Evolutionary conservation across 2,329 filamentous ascomycete species (phyloP), one percentile per base, ranked within the genome.

Genomic region (Fusarium clavum): DNA sequence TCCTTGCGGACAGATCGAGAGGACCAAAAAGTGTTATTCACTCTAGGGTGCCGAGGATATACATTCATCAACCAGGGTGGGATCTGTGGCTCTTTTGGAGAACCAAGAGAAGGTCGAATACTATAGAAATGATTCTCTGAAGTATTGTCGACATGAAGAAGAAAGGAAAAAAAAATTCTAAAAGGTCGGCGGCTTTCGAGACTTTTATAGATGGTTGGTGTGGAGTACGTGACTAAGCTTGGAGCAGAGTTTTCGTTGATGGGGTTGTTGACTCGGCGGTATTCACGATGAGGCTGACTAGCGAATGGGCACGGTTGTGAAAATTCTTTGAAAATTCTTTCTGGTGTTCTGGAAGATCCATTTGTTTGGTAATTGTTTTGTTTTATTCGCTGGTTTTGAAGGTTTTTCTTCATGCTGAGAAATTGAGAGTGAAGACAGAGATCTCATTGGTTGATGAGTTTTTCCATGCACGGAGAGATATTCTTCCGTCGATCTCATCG

Each of bases 51-150:
- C 86, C 90, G 93, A 93, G 92, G 93, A 93, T 91, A 88, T 92
- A 78, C 77, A 83, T 58, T 75, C 73, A 75, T 75, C 73, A 75
- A 75, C 73, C 73, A 75, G 73, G 73, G 90, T 95, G 89, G 90
- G 90, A 88, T 94, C 91, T 95, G 92, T 94, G 89, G 92, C 94
- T 97, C 87, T 87, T 92, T 88, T 94, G 88, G 89, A 90, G 89
- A 95, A 91, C 90, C 93, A 91, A 96, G 92, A 93, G 90, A 87
- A 87, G 88, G 92, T 94, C 90, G 90, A 93, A 87, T 91, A 94
- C 94, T 97, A 94, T 94, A 97, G 92, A 97, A 97, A 93, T 93
- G 93, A 95, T 95, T 94, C 92, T 94, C 83, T 71, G 82, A 86
- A 86, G 85, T 87, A 87, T 88, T 87, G 85, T 88, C 86, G 86